Evolutionary conservation across 441 rosid species (phyloP).

Genomic region (Omphalea diandra): DNA sequence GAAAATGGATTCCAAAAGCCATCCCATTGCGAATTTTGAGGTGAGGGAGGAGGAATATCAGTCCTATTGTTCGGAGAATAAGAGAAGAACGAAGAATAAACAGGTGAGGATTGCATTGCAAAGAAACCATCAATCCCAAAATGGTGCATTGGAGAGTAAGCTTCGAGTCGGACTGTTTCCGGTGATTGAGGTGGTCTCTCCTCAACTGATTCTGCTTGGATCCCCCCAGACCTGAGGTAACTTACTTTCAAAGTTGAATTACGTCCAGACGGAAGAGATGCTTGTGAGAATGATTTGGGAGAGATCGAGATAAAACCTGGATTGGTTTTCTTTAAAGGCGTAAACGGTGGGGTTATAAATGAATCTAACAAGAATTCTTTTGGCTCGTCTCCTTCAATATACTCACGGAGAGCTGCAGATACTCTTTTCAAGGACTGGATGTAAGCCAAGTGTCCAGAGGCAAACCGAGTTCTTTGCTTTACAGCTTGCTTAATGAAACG

Average conservation of each 20-base stretch:
- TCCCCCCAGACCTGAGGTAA: slow-evolving; percentile 69
- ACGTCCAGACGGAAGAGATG: slow-evolving; percentile 43
- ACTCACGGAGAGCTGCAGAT: slow-evolving; percentile 81
- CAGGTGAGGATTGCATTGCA: slow-evolving; percentile 56
- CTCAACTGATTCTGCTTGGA: slow-evolving; percentile 65
- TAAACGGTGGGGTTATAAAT: slow-evolving; percentile 51
- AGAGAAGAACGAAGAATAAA: slow-evolving; percentile 45
- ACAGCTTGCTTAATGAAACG: slow-evolving; percentile 86
- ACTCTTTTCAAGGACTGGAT: slow-evolving; percentile 79
- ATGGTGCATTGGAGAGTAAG: slow-evolving; percentile 56
- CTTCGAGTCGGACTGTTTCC: slow-evolving; percentile 60
- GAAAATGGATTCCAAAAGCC: slow-evolving; percentile 98
- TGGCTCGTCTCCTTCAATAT: slow-evolving; percentile 70
- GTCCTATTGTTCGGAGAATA: slow-evolving; percentile 58
- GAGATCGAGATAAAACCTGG: slow-evolving; percentile 66
- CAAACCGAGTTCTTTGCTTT: slow-evolving; percentile 79
- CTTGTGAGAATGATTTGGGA: slow-evolving; percentile 41
- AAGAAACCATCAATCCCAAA: slow-evolving; percentile 62
- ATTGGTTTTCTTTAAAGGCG: slow-evolving; percentile 57
- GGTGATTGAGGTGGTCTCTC: slow-evolving; percentile 87
- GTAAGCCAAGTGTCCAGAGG: slow-evolving; percentile 78
- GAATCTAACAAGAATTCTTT: slow-evolving; percentile 62
- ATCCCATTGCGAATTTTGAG: slow-evolving; percentile 94
- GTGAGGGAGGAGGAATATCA: slow-evolving; percentile 78
- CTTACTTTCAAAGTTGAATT: slow-evolving; percentile 55